Evolutionary conservation across 148 eudicot species (phyloP), one percentile per base, ranked within the genome.

Genomic region (Mesembryanthemum crystallinum): DNA sequence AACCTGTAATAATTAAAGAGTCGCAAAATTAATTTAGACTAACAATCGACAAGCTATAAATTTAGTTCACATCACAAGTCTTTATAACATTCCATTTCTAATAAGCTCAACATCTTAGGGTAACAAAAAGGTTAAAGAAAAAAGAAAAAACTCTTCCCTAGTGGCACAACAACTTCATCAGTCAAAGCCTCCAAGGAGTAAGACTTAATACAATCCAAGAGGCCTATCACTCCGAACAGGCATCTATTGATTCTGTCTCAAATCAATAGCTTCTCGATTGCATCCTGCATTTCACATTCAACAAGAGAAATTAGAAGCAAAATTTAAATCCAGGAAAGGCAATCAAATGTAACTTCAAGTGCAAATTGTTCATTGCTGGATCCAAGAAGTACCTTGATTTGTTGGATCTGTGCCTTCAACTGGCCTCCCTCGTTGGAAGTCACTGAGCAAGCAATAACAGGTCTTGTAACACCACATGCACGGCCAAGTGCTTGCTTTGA

Each of bases 401-500:
- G 94, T 74, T 86, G 90, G 57, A 95, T 95, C 81, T 92, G 97
- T 32, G 97, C 51, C 84, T 86, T 92, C 92, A 95, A 81, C 63
- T 90, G 96, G 82, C 99, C 92, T 68, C 91, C 97, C 67, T 92
- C 99, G 45, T 95, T 95, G 80, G 91, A 89, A 14, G 99, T 95
- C 78, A 95, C 97, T 23, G 97, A 95, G 76, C 92, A 88, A 73
- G 99, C 90, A 73, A 92, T 95, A n/a, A 95, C 99, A 0, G 97
- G 87, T 74, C 97, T 85, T 1, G 97, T 90, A 33, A 95, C 97
- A 57, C 97, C 97, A 84, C 97, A 92, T 29, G 98, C 98, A 17
- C 98, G 93, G 24, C 98, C 98, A 78, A 94, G 98, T 13, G 92
- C 95, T 90, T 90, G 88, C 82, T 91, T 94, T 39, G 97, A 94